These are phyloP conservation scores for Pyronema omphalodes DNA, from an alignment of 495 filamentous ascomycete species.

Conservation along the genomic window DNA sequence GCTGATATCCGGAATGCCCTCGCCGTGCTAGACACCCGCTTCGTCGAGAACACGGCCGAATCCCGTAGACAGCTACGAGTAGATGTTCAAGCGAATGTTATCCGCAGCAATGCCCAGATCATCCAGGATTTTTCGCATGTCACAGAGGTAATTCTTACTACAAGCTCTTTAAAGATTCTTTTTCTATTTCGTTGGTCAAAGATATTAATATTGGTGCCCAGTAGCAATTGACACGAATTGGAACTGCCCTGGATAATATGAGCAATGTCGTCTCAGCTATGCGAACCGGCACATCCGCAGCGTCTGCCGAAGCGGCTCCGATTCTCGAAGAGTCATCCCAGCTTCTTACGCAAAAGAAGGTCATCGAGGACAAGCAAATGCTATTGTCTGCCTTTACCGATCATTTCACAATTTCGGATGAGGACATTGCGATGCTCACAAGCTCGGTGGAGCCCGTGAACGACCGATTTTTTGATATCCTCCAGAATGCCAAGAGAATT, in stretches of 20 bases:
- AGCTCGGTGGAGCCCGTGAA: conserved; percentile 62
- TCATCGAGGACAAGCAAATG: conserved; percentile 70
- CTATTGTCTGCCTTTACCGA: conserved; percentile 65
- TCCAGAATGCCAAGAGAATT: conserved; percentile 71
- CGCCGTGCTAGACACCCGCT: conserved; percentile 50
- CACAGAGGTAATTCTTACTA: conserved; percentile 46
- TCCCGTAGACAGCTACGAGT: conserved; percentile 61
- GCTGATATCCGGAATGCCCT: conserved; percentile 80
- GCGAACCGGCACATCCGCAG: conserved; percentile 52
- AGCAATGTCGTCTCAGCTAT: conserved; percentile 71
- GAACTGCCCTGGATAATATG: conserved; percentile 53
- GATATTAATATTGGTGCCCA: conserved; percentile 13
- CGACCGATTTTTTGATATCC: conserved; percentile 63
- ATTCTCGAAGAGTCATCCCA: conserved; percentile 61
- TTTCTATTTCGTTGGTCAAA: neutral
- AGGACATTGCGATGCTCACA: conserved; percentile 54
- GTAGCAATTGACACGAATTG: conserved; percentile 76
- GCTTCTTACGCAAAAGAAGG: conserved; percentile 53
- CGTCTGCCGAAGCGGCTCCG: conserved; percentile 55
- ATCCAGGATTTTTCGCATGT: conserved; percentile 80
- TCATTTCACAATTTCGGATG: conserved; percentile 69
- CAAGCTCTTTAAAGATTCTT: neutral
- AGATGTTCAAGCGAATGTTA: conserved; percentile 80
- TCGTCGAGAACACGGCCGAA: conserved; percentile 56
- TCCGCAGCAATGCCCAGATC: conserved; percentile 82